A percentile compares a stretch with the other conserved stretches of the same genome.
Conservation (phyloP, 1,284 basidiomycete genomes). For the Papiliotrema laurentii region DNA sequence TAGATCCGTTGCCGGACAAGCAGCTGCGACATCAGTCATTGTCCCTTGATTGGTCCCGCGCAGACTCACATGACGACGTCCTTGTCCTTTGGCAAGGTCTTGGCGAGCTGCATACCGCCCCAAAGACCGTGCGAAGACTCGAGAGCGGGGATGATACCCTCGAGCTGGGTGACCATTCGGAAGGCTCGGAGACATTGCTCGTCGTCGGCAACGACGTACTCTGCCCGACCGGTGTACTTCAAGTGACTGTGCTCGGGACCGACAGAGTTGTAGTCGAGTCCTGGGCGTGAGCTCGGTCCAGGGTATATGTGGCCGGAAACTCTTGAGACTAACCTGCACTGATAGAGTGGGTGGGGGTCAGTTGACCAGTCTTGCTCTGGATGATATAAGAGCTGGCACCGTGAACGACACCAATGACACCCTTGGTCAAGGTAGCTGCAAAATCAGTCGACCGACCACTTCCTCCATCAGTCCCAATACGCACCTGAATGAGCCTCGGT, state of each 20-base stretch:
- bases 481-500: slow-evolving; percentile 69
- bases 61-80: slow-evolving; percentile 82
- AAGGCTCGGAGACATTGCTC: slow-evolving; percentile 90
- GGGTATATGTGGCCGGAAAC: slow-evolving; percentile 53
- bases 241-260: slow-evolving; percentile 97
- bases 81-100: slow-evolving; percentile 73
- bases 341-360: slow-evolving; percentile 95
- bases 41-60: background rate
- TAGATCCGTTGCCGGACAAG: slow-evolving; percentile 43
- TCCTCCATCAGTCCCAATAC: background rate
- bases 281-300: slow-evolving; percentile 49
- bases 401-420: slow-evolving; percentile 90
- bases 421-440: slow-evolving; percentile 77
- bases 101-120: slow-evolving; percentile 81
- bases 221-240: slow-evolving; percentile 87
- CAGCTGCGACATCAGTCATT: slow-evolving; percentile 43
- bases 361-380: slow-evolving; percentile 83
- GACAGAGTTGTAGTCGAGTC: slow-evolving; percentile 56
- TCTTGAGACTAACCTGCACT: slow-evolving; percentile 63
- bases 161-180: slow-evolving; percentile 80
- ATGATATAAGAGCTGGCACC: slow-evolving; percentile 90
- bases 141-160: slow-evolving; percentile 96
- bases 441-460: background rate
- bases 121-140: slow-evolving; percentile 96
- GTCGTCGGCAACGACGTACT: slow-evolving; percentile 90